Evolutionary conservation across 2,329 filamentous ascomycete genomes (phyloP).

Genomic region (Aspergillus quadricinctus): DNA sequence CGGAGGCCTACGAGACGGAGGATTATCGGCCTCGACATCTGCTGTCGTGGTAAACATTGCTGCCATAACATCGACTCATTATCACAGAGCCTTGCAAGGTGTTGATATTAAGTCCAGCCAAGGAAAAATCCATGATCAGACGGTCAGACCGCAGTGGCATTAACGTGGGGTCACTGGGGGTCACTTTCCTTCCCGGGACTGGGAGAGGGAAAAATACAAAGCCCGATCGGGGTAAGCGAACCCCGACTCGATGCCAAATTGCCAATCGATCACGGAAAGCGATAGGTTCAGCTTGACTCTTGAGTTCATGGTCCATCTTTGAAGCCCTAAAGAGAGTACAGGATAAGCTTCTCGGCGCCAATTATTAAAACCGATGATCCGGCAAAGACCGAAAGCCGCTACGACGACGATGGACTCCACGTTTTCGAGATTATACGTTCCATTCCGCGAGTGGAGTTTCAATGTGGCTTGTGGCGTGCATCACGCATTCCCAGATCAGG

Average conservation of each 20-base stretch:
- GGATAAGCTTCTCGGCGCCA: neutral
- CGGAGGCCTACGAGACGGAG: constrained; percentile 32
- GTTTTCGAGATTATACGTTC: neutral
- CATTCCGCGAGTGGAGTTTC: neutral
- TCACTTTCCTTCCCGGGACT: neutral
- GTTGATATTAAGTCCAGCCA: neutral
- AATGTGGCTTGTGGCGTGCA: neutral
- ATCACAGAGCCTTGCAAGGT: neutral
- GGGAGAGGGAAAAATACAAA: constrained; percentile 11
- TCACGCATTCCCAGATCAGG: neutral
- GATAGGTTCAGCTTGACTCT: neutral
- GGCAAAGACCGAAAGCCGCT: neutral
- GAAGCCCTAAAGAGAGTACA: neutral
- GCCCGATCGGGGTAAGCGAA: constrained; percentile 9
- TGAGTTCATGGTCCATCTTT: neutral
- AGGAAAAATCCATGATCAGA: no score
- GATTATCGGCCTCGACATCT: neutral
- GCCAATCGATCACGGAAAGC: neutral
- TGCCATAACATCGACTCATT: neutral
- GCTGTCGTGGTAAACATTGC: neutral
- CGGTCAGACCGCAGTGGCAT: no score
- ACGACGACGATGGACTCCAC: neutral
- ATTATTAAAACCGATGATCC: neutral
- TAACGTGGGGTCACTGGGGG: neutral
- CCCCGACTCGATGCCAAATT: constrained; percentile 8